Evolutionary conservation across 495 filamentous ascomycete genomes (phyloP).

Genomic region (Daldinia childiae): DNA sequence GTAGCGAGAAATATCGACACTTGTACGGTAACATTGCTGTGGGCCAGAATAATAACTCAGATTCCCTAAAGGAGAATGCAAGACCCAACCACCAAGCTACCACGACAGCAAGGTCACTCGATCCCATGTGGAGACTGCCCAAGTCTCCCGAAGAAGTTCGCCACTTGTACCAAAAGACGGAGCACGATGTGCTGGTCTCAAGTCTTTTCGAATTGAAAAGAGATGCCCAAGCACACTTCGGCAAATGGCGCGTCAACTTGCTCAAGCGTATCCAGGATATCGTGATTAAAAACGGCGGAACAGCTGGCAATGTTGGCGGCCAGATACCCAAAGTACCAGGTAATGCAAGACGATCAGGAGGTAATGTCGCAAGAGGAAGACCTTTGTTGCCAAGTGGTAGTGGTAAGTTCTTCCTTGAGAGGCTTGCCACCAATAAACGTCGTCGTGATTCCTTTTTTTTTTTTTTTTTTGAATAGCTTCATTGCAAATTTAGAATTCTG

Average conservation of each 20-base stretch:
- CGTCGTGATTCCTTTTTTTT: conserved; percentile 4
- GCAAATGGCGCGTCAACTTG: conserved; percentile 55
- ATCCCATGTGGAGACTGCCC: conserved; percentile 24
- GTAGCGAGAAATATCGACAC: conserved; percentile 40
- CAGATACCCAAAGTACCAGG: conserved; percentile 28
- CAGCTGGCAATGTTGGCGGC: conserved; percentile 34
- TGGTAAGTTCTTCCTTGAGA: conserved; percentile 45
- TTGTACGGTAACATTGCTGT: conserved; percentile 26
- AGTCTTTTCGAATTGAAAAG: conserved; percentile 55
- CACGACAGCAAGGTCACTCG: background rate
- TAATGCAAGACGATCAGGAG: conserved; percentile 39
- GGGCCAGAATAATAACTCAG: background rate
- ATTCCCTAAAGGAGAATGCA: conserved; percentile 17
- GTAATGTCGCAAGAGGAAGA: conserved; percentile 36
- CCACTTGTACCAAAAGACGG: conserved; percentile 30
- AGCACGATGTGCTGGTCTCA: conserved; percentile 43
- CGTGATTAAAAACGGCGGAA: conserved; percentile 46
- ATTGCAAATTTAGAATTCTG: background rate
- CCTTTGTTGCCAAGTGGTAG: conserved; percentile 38
- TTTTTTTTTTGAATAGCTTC: background rate
- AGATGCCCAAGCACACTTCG: conserved; percentile 54
- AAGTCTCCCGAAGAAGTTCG: conserved; percentile 30
- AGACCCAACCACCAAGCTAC: conserved; percentile 12
- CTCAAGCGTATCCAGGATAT: conserved; percentile 55
- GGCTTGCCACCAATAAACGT: conserved; percentile 23